A percentile compares a stretch with the other conserved stretches of the same genome.
Evolutionary conservation across 441 rosid genomes (phyloP).

Genomic region (Erysimum cheiri): DNA sequence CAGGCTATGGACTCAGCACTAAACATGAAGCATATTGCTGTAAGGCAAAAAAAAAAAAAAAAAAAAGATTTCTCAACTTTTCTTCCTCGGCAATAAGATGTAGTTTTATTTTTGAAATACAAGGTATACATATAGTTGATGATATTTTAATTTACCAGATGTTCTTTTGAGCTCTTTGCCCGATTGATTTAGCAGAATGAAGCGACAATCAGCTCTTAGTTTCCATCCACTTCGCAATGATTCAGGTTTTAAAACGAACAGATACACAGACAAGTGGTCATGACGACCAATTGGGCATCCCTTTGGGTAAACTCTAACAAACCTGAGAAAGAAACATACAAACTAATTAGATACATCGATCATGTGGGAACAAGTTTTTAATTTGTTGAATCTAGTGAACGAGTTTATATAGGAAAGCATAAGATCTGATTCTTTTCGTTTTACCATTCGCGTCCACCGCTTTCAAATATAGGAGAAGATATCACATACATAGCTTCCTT

Average conservation of each 20-base stretch:
- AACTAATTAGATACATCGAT: not conserved
- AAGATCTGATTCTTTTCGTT: conserved; percentile 5
- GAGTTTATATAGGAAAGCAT: not conserved
- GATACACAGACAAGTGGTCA: not conserved
- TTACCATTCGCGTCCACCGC: conserved; percentile 24
- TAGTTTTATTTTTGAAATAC: too few relatives aligned
- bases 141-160: conserved; percentile 1
- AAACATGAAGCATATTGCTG: too few relatives aligned
- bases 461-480: not conserved
- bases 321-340: conserved; percentile 9
- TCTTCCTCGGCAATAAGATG: too few relatives aligned
- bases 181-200: conserved; percentile 23
- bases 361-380: not conserved
- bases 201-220: not conserved
- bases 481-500: not conserved
- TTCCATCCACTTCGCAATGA: conserved; percentile 26
- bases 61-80: too few relatives aligned
- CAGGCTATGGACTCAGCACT: not conserved
- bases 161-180: conserved; percentile 7
- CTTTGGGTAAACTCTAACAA: not conserved
- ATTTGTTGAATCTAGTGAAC: not conserved
- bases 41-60: too few relatives aligned
- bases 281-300: too few relatives aligned
- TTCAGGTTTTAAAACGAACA: not conserved
- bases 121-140: too few relatives aligned